Base-by-base conservation (phyloP, 2,329 filamentous ascomycete species). In the Botrytis hyacinthi region DNA sequence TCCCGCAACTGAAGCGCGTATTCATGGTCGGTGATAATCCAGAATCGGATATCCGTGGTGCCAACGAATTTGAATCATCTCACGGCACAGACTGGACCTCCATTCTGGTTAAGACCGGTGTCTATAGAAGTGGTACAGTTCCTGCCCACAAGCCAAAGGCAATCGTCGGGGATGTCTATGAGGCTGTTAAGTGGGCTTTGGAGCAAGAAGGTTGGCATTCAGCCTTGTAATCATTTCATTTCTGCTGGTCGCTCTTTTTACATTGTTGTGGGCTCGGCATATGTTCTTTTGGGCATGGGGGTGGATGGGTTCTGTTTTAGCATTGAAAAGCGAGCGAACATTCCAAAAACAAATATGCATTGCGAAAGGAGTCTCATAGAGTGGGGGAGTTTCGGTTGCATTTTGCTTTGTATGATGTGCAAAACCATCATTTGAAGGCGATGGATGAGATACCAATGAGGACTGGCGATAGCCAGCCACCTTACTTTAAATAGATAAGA, bases 11-110 rank as follows among this genome's bases (percentile, higher is more conserved):
- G 72, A 86, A 86, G 78, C 88, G 87, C 61, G 94, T 98, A 18
- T 98, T 97, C 83, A 98, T 98, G 95, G 89, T 98, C 60, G 96
- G 96, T 9, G 93, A 95, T 80, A 95, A 95, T 79, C 92, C 93
- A 8, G 93, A 93, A 80, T 96, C 92, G 78, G 96, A 99, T 81
- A 97, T 99, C 77, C 86, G 89, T 8, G 96, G 96, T 9, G 95
- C 93, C 32, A 97, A 97, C 80, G 87, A 88, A 63, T 97, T 92
- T 80, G 80, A 84, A 62, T 93, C 91, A 75, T 84, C 86, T 6
- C 83, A 87, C 73, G 91, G 91, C 14, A 92, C 90, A n/a, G 85
- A 90, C 74, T 97, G 95, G 94, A 84, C 86, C 59, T 92, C 92
- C 61, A 87, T 97, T 29, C 83, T 97, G 74, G 92, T 97, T 42